phyloP scores from a whole-genome alignment of 495 filamentous ascomycete species.

The Penicillium cosmopolitanum region DNA sequence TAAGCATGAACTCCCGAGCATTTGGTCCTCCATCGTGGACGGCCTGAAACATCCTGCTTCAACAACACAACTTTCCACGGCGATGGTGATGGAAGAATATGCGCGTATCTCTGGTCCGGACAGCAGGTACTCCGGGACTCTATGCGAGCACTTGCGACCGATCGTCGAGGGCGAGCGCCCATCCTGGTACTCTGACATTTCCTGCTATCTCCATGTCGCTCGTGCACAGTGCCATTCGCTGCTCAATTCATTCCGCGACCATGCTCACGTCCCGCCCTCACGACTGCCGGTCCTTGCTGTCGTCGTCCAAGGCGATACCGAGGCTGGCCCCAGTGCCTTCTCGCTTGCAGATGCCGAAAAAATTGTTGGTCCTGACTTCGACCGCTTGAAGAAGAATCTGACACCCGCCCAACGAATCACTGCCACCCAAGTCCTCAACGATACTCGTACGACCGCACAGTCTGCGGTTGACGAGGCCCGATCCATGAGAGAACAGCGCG shows the following conservation, averaged over 20 bases:
- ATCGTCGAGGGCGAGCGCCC: conserved; percentile 83
- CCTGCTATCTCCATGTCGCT: conserved; percentile 83
- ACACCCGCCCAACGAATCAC: conserved; percentile 83
- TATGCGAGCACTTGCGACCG: conserved; percentile 66
- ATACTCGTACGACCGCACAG: conserved; percentile 69
- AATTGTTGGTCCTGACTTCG: conserved; percentile 80
- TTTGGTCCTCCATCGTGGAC: conserved; percentile 58
- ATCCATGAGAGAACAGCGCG: conserved; percentile 74
- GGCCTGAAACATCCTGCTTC: conserved; percentile 71
- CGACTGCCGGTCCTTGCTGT: conserved; percentile 81
- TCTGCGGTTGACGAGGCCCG: conserved; percentile 78
- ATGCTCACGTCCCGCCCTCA: conserved; percentile 71
- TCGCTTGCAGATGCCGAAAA: conserved; percentile 85
- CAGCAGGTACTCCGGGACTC: conserved; percentile 51
- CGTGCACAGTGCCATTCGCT: conserved; percentile 89
- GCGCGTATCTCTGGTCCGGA: conserved; percentile 49
- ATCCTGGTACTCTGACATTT: conserved; percentile 80
- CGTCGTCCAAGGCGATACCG: conserved; percentile 87
- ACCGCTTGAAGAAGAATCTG: conserved; percentile 80
- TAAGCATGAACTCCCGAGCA: conserved; percentile 41
- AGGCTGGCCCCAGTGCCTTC: conserved; percentile 89
- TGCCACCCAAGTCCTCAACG: conserved; percentile 70
- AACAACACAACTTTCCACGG: conserved; percentile 80
- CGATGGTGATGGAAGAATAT: conserved; percentile 89
- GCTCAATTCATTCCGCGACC: conserved; percentile 85